Evolutionary conservation across 192 early-diverging fungal genomes (phyloP).

Genomic region (Dissophora ornata): DNA sequence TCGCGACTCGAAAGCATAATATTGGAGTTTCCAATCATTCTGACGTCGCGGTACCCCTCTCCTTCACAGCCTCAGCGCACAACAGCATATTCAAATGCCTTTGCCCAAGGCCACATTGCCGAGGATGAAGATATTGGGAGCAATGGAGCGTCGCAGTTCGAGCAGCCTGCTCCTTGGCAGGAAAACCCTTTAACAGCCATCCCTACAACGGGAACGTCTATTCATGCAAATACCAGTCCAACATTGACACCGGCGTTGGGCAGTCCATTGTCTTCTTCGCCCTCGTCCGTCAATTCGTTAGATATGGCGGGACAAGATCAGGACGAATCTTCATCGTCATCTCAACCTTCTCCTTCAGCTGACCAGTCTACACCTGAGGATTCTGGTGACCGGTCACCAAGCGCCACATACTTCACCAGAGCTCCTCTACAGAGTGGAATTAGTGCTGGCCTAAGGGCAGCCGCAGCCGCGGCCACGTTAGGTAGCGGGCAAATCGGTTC

Average conservation of each 20-base stretch:
- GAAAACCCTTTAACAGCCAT: constrained; percentile 20
- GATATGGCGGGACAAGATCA: neutral
- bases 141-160: too few species aligned
- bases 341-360: neutral
- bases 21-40: constrained; percentile 48
- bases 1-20: constrained; percentile 35
- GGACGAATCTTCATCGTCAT: neutral
- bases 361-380: too few species aligned
- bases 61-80: neutral
- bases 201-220: constrained; percentile 39
- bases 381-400: too few species aligned
- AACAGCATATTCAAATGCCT: neutral
- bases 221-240: neutral
- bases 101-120: neutral
- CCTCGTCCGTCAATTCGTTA: constrained; percentile 2
- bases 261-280: constrained; percentile 6
- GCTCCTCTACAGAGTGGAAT: constrained; percentile 47
- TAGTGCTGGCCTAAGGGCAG: constrained; percentile 44
- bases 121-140: neutral
- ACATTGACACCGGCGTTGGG: neutral
- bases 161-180: too few species aligned
- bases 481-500: neutral
- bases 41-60: constrained; percentile 42
- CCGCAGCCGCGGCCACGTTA: constrained; percentile 24
- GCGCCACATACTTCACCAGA: too few species aligned